Evolutionary conservation across 805 yeast species (phyloP), one percentile per base, ranked within the genome.

Genomic region (Torulaspora quercuum): DNA sequence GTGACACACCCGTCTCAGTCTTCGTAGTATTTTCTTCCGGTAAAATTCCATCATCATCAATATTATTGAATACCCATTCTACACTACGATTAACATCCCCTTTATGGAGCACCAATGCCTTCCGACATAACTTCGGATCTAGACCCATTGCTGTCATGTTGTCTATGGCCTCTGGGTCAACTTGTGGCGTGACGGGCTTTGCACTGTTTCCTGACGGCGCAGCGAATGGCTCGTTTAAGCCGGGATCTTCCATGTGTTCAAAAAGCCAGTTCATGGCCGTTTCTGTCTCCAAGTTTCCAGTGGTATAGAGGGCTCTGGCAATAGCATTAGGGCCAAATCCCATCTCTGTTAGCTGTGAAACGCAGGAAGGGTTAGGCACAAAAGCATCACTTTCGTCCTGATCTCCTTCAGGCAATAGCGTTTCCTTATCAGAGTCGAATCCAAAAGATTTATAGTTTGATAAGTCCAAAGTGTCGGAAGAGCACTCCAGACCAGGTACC

Each of bases 191-290:
- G 14, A 17, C 29, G 19, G 23, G 11, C 14, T n/a, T 3, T 13
- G 5, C 9, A 41, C 49, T 19, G 42, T 36, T 18, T 15, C 21
- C 19, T 36, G 41, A n/a, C 6, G 68, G 64, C 2, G 62, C 51
- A 1, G 47, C 61, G 15, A 82, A 68, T 1, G 85, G 82, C 5
- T 63, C 76, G 56, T 89, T 94, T 28, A 89, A 73, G 50, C 76
- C 82, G 1, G 79, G 56, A 57, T 86, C 96, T 15, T 89, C 97
- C 80, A 87, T 76, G 53, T 89, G 95, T 13, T 73, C 82, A 53
- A 92, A 81, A 5, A 92, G 57, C 95, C 97, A 86, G 49, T 86
- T 84, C 83, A 84, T 79, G 0, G 97, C 95, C 5, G 70, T 70
- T 45, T 90, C 97, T 0, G 66, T 53, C 25, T 61, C 50, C 0